phyloP scores from a whole-genome alignment of 164 flowering plant genomes.

The Aristolochia californica region DNA sequence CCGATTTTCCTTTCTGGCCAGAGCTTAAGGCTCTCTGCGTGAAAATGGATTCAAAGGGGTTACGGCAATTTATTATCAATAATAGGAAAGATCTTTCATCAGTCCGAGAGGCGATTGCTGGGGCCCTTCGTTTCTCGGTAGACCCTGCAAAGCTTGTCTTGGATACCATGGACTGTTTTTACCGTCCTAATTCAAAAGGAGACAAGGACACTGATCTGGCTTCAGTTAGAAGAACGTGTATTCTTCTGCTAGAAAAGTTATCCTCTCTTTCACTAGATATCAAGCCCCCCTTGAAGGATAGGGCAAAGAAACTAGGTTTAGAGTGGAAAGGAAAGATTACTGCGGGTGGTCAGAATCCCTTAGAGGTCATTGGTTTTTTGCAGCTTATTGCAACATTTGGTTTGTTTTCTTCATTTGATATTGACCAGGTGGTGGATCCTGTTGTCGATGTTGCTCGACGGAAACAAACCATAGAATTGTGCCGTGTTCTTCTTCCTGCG shows the following conservation, averaged over 20 bases:
- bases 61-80: slow-evolving; percentile 25
- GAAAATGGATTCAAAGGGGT: slow-evolving; percentile 45
- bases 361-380: slow-evolving; percentile 40
- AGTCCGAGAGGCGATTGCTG: slow-evolving; percentile 28
- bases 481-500: slow-evolving; percentile 23
- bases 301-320: slow-evolving; percentile 35
- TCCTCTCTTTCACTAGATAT: slow-evolving; percentile 13
- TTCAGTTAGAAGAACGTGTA: slow-evolving; percentile 23
- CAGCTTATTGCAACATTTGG: slow-evolving; percentile 40
- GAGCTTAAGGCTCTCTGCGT: slow-evolving; percentile 34
- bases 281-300: slow-evolving; percentile 22
- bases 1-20: slow-evolving; percentile 12
- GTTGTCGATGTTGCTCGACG: slow-evolving; percentile 21
- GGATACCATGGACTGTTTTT: slow-evolving; percentile 45
- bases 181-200: neutral
- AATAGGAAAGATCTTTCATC: slow-evolving; percentile 18
- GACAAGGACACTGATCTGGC: slow-evolving; percentile 15
- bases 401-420: slow-evolving; percentile 24
- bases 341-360: slow-evolving; percentile 14
- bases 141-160: slow-evolving; percentile 50
- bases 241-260: slow-evolving; percentile 40
- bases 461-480: slow-evolving; percentile 30
- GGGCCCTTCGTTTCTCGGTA: slow-evolving; percentile 27
- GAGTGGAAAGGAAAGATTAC: slow-evolving; percentile 44
- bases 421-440: slow-evolving; percentile 32